Base-by-base conservation (phyloP, 805 yeast species). In the Torulaspora delbrueckii region DNA sequence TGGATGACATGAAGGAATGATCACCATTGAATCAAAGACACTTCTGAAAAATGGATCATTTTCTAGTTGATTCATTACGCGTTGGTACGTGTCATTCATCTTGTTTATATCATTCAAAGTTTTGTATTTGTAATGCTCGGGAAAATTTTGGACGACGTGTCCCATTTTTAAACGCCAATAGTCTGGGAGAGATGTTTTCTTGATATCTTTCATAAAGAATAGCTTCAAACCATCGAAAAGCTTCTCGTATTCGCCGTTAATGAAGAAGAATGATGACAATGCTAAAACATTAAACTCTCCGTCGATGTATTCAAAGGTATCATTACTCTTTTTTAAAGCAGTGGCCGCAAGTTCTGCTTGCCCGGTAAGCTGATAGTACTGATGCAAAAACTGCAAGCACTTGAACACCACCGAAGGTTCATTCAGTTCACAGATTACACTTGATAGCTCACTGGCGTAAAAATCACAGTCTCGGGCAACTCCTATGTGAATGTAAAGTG, bases 401-500 rank as follows among this genome's bases (percentile, higher is more conserved):
- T 45, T 47, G 37, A 51, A 63, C 3, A 59, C 56, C 6, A 55
- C 46, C 4, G 56, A 42, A 5, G 70, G 67, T 8, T 60, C 65
- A 5, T 50, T 48, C 6, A 65, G 28, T 1, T 63, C 53, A 3
- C 61, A 55, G 13, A 73, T 57, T 9, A 78, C 56, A 28, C 65
- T 68, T 5, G 65, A 61, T 30, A 77, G 67, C 53, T 84, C 90
- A 5, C 67, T 67, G 3, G 73, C 51, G 60, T 74, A 83, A 56
- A 71, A 79, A 2, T 74, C 72, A 38, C 81, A 72, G 45, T 84
- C 88, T 50, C 77, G 78, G 0, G 80, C 66, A 2, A 81, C 56
- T 0, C 90, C 89, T 31, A 78, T 57, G 30, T 71, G 74, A 12
- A 70, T 62, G 43, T 72, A 68, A 0, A 68, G 55, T 3, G 67